Evolutionary conservation across 108 stramenopile species (phyloP).

Genomic region (Skeletonema grethae): DNA sequence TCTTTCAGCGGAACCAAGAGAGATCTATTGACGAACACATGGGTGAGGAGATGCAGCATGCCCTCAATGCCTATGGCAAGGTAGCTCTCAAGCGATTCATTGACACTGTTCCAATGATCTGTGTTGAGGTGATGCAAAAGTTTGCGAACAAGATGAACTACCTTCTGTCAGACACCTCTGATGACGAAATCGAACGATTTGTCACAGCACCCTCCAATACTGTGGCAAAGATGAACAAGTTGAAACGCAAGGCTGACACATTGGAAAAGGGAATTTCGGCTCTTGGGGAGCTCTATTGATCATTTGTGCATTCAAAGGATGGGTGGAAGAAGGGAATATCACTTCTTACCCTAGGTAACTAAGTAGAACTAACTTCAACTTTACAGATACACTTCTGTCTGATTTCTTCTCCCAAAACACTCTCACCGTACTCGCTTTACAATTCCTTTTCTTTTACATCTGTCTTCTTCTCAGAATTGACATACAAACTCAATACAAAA

Average conservation of each 20-base stretch:
- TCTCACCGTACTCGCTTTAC: conserved; percentile 10
- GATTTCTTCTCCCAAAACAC: no score
- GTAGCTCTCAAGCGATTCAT: conserved; percentile 68
- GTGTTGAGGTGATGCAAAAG: conserved; percentile 39
- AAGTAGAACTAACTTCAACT: not conserved
- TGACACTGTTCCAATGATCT: conserved; percentile 76
- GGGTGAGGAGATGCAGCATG: conserved; percentile 75
- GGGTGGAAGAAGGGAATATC: no score
- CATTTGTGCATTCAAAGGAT: not conserved
- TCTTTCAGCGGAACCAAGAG: conserved; percentile 57
- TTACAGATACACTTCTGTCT: not conserved
- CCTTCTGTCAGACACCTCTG: conserved; percentile 20
- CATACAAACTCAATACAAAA: conserved; percentile 66
- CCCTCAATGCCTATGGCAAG: conserved; percentile 61
- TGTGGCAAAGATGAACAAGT: conserved; percentile 15
- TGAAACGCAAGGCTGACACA: conserved; percentile 22
- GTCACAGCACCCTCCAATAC: conserved; percentile 13
- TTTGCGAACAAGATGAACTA: conserved; percentile 26
- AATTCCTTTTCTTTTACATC: conserved; percentile 51
- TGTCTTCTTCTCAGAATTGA: conserved; percentile 61
- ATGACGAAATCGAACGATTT: conserved; percentile 27
- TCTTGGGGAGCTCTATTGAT: conserved; percentile 3
- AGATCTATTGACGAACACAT: conserved; percentile 56
- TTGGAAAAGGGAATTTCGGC: conserved; percentile 21
- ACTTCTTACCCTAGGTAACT: not conserved